phyloP scores from a whole-genome alignment of 371 early-diverging fungal genomes.

The Circinella umbellata region DNA sequence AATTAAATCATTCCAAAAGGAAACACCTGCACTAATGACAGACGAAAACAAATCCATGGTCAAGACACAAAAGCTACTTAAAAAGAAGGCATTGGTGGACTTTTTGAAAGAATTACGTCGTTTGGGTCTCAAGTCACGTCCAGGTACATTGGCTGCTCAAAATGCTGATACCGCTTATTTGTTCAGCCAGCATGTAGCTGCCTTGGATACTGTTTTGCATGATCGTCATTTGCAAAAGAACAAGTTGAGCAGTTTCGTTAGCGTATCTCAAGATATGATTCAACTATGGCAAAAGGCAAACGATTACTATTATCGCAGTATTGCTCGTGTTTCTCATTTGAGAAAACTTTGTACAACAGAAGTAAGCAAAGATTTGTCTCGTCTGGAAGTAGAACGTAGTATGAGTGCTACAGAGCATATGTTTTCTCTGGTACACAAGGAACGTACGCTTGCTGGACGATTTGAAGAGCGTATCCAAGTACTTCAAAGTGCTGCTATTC shows the following conservation, averaged over 20 bases:
- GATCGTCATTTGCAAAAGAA: slow-evolving; percentile 35
- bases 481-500: slow-evolving; percentile 34
- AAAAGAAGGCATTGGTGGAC: slow-evolving; percentile 89
- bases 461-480: slow-evolving; percentile 36
- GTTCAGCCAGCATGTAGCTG: slow-evolving; percentile 42
- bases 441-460: slow-evolving; percentile 54
- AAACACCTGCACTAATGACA: slow-evolving; percentile 66
- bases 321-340: slow-evolving; percentile 72
- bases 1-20: slow-evolving; percentile 68
- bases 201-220: slow-evolving; percentile 31
- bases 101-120: slow-evolving; percentile 80
- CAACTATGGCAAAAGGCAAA: slow-evolving; percentile 70
- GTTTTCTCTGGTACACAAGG: slow-evolving; percentile 64
- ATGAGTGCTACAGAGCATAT: slow-evolving; percentile 77
- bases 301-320: slow-evolving; percentile 72
- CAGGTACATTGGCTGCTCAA: slow-evolving; percentile 45
- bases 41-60: slow-evolving; percentile 67
- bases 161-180: slow-evolving; percentile 42
- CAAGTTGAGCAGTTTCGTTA: slow-evolving; percentile 26
- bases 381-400: slow-evolving; percentile 72
- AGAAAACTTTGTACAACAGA: slow-evolving; percentile 60
- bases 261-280: slow-evolving; percentile 29
- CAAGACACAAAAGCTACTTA: slow-evolving; percentile 80
- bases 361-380: slow-evolving; percentile 72
- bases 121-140: slow-evolving; percentile 79